phyloP scores from a whole-genome alignment of 257 asterid species.

The Solanum lycopersicoides region DNA sequence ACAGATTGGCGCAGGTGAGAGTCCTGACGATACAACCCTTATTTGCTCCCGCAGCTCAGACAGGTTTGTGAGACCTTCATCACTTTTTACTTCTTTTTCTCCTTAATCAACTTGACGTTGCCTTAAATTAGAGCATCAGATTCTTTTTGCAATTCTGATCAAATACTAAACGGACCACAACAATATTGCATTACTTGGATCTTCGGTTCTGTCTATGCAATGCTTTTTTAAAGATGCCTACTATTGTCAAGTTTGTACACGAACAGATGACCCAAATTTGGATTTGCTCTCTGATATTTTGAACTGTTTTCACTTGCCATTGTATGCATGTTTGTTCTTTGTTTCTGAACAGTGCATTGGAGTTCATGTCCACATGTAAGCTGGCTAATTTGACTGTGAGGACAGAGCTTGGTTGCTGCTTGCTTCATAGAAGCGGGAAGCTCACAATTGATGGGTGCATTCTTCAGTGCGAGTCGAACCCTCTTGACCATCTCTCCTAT shows the following conservation, averaged over 20 bases:
- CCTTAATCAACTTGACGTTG: not conserved
- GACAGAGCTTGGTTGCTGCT: conserved; percentile 94
- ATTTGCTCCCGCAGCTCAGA: conserved; percentile 79
- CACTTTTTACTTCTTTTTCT: not conserved
- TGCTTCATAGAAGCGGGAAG: conserved; percentile 91
- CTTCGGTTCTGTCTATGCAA: not conserved
- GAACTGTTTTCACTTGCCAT: not conserved
- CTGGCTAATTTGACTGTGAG: conserved; percentile 84
- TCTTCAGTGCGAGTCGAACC: conserved; percentile 87
- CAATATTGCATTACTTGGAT: not conserved
- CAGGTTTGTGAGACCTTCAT: conserved; percentile 45
- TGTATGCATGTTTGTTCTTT: not conserved
- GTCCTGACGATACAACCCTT: conserved; percentile 90
- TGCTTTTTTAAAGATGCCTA: not conserved
- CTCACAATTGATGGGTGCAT: conserved; percentile 79
- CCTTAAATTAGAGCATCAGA: not conserved
- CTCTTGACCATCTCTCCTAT: conserved; percentile 88
- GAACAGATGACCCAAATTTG: not conserved
- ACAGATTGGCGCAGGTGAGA: conserved; percentile 91
- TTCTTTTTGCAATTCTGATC: not conserved
- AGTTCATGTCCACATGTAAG: conserved; percentile 79
- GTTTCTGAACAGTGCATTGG: conserved; percentile 65
- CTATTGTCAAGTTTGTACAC: not conserved
- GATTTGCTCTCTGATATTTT: not conserved
- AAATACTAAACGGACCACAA: not conserved